These are phyloP conservation scores for Fusarium paranaense DNA, from an alignment of 2,329 filamentous ascomycete genomes.

Conservation along the genomic window DNA sequence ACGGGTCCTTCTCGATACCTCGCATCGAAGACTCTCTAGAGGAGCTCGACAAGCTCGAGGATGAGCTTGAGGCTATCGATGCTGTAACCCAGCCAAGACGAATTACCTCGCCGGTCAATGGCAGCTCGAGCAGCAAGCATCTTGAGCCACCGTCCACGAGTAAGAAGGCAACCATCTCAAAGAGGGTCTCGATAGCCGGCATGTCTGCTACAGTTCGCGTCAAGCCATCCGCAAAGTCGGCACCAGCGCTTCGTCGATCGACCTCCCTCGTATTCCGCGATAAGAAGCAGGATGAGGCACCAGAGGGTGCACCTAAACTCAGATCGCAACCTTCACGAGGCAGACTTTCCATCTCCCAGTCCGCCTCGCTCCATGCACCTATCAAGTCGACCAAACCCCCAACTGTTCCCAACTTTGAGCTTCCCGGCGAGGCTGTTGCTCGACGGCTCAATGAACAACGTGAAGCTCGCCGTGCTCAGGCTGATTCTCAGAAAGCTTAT, in stretches of 20 bases:
- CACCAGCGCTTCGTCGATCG: constrained; percentile 56
- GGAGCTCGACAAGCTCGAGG: constrained; percentile 71
- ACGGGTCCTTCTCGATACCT: constrained; percentile 51
- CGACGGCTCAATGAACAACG: constrained; percentile 68
- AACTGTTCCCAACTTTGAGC: constrained; percentile 69
- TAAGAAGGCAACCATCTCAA: constrained; percentile 26
- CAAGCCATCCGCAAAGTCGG: constrained; percentile 53
- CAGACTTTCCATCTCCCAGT: constrained; percentile 30
- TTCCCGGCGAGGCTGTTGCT: constrained; percentile 72
- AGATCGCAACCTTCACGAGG: constrained; percentile 30
- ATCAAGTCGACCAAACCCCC: constrained; percentile 65
- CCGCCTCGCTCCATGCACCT: constrained; percentile 53
- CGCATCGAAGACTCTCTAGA: constrained; percentile 74
- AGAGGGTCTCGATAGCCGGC: constrained; percentile 47
- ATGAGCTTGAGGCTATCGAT: constrained; percentile 67
- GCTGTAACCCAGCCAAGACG: constrained; percentile 52
- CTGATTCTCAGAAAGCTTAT: constrained; percentile 49
- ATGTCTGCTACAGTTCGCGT: constrained; percentile 55
- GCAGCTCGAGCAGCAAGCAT: constrained; percentile 13
- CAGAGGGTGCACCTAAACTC: constrained; percentile 23
- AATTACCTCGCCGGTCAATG: constrained; percentile 46
- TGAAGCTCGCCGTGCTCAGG: constrained; percentile 62
- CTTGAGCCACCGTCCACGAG: constrained; percentile 32
- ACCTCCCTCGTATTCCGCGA: constrained; percentile 54
- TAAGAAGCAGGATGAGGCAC: constrained; percentile 34